Evolutionary conservation across 2,329 filamentous ascomycete species (phyloP).

Genomic region (Botrytis byssoidea): DNA sequence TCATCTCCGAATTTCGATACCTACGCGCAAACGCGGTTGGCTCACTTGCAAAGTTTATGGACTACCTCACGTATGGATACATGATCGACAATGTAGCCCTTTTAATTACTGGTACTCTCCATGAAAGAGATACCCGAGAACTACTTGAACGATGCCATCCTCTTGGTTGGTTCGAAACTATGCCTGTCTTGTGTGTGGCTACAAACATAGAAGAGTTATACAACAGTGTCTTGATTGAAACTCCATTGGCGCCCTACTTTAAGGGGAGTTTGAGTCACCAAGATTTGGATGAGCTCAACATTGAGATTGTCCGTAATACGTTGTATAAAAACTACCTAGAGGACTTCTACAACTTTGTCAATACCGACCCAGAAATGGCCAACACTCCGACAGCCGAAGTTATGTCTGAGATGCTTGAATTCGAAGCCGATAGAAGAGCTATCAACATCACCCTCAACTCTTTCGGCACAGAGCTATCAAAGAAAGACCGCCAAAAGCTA

Average conservation of each 20-base stretch:
- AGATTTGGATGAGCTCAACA: conserved; percentile 97
- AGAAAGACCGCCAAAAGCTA: conserved; percentile 91
- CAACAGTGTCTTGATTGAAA: conserved; percentile 96
- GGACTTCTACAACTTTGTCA: conserved; percentile 95
- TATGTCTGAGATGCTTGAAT: conserved; percentile 94
- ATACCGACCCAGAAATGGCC: conserved; percentile 78
- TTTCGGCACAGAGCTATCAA: conserved; percentile 92
- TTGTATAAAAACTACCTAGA: conserved; percentile 99
- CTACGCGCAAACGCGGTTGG: conserved; percentile 91
- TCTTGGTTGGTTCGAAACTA: conserved; percentile 97
- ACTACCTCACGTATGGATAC: conserved; percentile 97
- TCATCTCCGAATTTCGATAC: conserved; percentile 96
- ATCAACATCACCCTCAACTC: conserved; percentile 99
- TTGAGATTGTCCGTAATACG: conserved; percentile 97
- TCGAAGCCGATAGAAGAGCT: conserved; percentile 91
- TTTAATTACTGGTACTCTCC: conserved; percentile 93
- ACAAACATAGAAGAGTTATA: conserved; percentile 99
- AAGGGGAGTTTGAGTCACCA: conserved; percentile 95
- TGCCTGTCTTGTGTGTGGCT: conserved; percentile 95
- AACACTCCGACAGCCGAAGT: conserved; percentile 89
- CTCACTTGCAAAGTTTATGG: conserved; percentile 90
- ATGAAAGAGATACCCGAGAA: conserved; percentile 95
- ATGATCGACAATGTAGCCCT: conserved; percentile 99
- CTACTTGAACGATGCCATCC: conserved; percentile 94
- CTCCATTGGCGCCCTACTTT: conserved; percentile 93